Base-by-base conservation (phyloP, 176 grass and related monocot species). In the Elaeis guineensis region DNA sequence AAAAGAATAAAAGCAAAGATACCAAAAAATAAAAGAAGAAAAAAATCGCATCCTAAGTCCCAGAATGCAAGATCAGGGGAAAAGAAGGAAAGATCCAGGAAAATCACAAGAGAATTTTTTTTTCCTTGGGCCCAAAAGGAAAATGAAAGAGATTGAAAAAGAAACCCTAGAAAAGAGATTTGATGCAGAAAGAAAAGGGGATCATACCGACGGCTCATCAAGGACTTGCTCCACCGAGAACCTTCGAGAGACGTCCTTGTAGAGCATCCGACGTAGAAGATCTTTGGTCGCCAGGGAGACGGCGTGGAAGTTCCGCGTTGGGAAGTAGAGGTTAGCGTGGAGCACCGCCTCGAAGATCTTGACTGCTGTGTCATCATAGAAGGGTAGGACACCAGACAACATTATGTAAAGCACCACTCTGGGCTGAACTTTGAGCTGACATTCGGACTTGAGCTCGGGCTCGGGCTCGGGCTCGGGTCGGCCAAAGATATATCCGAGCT, bases 361-460 rank as follows among this genome's bases (percentile, higher is more conserved):
- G 51, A 72, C 72, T 1, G 78, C 78, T 4, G 51, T 82, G 6
- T 95, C 89, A 0, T 85, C 89, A 19, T 74, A 73, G 61, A 95
- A 95, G 20, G 89, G 89, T 17, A 80, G 72, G 24, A 82, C 71
- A n/a, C 89, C 85, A 4, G 89, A 60, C 52, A 95, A 78, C 69
- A 95, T 82, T 64, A 81, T 71, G 72, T 95, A 95, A 75, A 95
- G 79, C 55, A 95, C 85, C 72, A 95, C 89, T 2, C 89, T 85
- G 3, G 85, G n/a, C n/a, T n/a, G n/a, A n/a, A n/a, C n/a, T n/a
- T n/a, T n/a, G n/a, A n/a, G n/a, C n/a, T n/a, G n/a, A n/a, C n/a
- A n/a, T n/a, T n/a, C n/a, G n/a, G n/a, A n/a, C n/a, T n/a, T n/a
- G n/a, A n/a, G n/a, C n/a, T n/a, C n/a, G n/a, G n/a, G n/a, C n/a